Percentiles rank a stretch among this genome's conserved stretches.
phyloP scores from a whole-genome alignment of 305 asterid genomes.

The Solanum hybrid region DNA sequence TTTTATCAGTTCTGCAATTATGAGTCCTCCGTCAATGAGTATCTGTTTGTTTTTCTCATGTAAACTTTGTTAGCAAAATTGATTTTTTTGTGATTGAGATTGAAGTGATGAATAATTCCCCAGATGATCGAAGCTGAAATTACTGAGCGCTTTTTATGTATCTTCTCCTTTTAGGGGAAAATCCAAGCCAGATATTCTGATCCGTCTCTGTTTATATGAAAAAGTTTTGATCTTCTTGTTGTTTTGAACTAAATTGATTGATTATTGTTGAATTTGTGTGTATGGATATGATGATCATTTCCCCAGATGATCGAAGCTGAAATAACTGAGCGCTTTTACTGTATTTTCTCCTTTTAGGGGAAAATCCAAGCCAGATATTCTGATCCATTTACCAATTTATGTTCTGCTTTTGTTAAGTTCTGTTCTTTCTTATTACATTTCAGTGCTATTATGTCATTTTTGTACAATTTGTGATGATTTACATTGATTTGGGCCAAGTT shows the following conservation, averaged over 20 bases:
- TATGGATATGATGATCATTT: not conserved
- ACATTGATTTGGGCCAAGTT: not conserved
- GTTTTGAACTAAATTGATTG: not conserved
- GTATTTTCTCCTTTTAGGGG: not conserved
- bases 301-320: not conserved
- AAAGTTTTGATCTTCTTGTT: not conserved
- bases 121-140: constrained; percentile 10
- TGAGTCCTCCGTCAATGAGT: not conserved
- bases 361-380: constrained; percentile 11
- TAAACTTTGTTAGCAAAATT: not conserved
- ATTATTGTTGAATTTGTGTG: too few species aligned
- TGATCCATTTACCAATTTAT: not conserved
- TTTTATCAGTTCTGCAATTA: not conserved
- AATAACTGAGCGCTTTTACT: not conserved
- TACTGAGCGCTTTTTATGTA: not conserved
- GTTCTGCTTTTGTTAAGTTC: not conserved
- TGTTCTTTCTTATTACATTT: too few species aligned
- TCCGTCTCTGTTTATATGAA: not conserved
- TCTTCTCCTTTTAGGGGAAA: not conserved
- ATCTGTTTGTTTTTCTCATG: not conserved
- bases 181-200: constrained; percentile 17
- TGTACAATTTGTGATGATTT: not conserved
- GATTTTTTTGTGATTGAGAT: not conserved
- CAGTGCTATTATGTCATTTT: too few species aligned
- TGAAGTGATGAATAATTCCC: not conserved